phyloP scores from a whole-genome alignment of 1,139 yeast genomes.

The Scheffersomyces illinoinensis region DNA sequence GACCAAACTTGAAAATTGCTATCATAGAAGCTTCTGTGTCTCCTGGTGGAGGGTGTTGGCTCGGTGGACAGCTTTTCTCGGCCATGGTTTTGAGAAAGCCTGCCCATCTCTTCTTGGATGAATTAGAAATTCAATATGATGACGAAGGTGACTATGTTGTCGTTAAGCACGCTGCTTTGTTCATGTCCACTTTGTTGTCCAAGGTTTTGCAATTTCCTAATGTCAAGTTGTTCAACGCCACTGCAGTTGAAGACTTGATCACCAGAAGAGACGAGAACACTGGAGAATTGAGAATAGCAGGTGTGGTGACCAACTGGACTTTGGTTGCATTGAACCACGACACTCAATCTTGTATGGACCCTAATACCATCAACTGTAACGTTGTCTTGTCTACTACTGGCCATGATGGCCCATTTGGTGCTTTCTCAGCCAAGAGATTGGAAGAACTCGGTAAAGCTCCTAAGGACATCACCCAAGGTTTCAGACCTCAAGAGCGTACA shows the following conservation, averaged over 20 bases:
- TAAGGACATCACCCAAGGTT: conserved; percentile 19
- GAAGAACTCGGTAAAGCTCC: conserved; percentile 33
- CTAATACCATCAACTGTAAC: conserved; percentile 75
- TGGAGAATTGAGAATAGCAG: conserved; percentile 67
- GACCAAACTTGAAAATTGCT: conserved; percentile 77
- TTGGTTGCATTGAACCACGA: conserved; percentile 75
- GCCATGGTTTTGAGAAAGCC: conserved; percentile 84
- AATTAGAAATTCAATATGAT: conserved; percentile 65
- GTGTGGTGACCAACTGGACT: conserved; percentile 85
- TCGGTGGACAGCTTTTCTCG: conserved; percentile 77
- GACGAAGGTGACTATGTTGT: conserved; percentile 83
- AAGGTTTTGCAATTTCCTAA: conserved; percentile 73
- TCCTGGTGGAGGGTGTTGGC: conserved; percentile 82
- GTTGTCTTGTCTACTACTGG: conserved; percentile 75
- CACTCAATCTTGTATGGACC: conserved; percentile 82
- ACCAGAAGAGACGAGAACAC: conserved; percentile 60
- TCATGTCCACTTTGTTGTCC: conserved; percentile 71
- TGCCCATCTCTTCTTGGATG: conserved; percentile 66
- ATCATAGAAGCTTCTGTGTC: conserved; percentile 74
- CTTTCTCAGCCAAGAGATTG: conserved; percentile 63
- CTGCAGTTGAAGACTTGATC: conserved; percentile 79
- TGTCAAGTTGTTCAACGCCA: conserved; percentile 76
- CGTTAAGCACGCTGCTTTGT: conserved; percentile 78
- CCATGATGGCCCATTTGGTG: conserved; percentile 85
- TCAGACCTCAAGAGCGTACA: conserved; percentile 11